Conservation (phyloP, 805 yeast genomes). For the Candida hungchunana region DNA sequence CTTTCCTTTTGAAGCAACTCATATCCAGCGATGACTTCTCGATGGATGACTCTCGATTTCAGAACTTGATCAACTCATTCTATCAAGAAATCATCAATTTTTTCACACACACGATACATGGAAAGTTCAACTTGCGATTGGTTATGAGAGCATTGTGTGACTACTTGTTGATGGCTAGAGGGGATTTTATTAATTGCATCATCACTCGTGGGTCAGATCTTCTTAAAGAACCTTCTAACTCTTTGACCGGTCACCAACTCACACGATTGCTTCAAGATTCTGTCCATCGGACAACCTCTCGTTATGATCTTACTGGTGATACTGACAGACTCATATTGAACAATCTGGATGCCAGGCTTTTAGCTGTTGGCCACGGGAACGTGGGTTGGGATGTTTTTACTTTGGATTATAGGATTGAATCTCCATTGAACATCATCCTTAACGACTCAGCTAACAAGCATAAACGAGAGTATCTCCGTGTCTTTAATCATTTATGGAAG, state of each 20-base stretch:
- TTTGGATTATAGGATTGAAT: conserved; percentile 59
- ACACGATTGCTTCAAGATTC: conserved; percentile 64
- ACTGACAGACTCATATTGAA: conserved; percentile 35
- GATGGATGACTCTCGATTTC: conserved; percentile 22
- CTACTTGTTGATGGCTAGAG: conserved; percentile 64
- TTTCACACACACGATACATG: conserved; percentile 45
- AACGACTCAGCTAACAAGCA: conserved; percentile 41
- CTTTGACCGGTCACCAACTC: conserved; percentile 60
- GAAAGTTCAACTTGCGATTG: conserved; percentile 42
- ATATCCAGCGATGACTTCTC: conserved; percentile 2
- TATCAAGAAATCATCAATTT: conserved; percentile 50
- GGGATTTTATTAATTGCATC: conserved; percentile 76
- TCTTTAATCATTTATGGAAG: conserved; percentile 85
- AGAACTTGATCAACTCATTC: conserved; percentile 36
- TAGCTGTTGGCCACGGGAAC: conserved; percentile 68
- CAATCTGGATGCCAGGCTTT: conserved; percentile 76
- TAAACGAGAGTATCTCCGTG: conserved; percentile 61
- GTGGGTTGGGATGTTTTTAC: conserved; percentile 94
- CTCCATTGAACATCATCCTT: conserved; percentile 54
- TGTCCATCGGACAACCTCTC: conserved; percentile 48
- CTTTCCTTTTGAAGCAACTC: conserved; percentile 28
- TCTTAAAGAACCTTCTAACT: conserved; percentile 57
- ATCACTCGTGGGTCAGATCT: conserved; percentile 49
- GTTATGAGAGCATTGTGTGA: conserved; percentile 63
- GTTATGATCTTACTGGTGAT: conserved; percentile 30